These are phyloP conservation scores for Fusarium sp. DNA, from an alignment of 2,329 filamentous ascomycete genomes.

Conservation along the genomic window DNA sequence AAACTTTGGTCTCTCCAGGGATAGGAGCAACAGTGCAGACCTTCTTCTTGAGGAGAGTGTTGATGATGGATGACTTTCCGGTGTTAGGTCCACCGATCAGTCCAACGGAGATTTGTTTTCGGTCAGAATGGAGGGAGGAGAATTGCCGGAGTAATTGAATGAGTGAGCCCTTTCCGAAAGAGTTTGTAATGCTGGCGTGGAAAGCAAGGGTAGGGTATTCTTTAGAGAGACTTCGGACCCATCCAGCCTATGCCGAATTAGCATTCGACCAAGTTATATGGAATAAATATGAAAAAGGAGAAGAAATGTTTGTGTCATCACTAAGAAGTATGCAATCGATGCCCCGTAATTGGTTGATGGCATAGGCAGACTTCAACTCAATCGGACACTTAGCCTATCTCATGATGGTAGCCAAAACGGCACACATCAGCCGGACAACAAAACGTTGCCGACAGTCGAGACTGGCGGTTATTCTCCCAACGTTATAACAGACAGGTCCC, in stretches of 20 bases:
- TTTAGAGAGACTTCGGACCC: slow-evolving; percentile 89
- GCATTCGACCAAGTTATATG: slow-evolving; percentile 34
- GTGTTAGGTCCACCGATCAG: slow-evolving; percentile 86
- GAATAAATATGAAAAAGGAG: neutral
- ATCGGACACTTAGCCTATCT: slow-evolving; percentile 85
- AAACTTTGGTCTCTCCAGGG: slow-evolving; percentile 96
- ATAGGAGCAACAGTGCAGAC: slow-evolving; percentile 95
- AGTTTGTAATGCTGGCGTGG: slow-evolving; percentile 94
- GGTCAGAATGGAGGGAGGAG: slow-evolving; percentile 85
- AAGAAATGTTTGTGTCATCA: slow-evolving; percentile 87
- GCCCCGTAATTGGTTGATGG: slow-evolving; percentile 57
- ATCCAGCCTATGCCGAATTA: slow-evolving; percentile 77
- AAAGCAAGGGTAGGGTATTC: slow-evolving; percentile 96
- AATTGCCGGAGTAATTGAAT: slow-evolving; percentile 95
- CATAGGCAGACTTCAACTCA: slow-evolving; percentile 93
- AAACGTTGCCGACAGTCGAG: slow-evolving; percentile 54
- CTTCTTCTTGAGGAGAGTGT: slow-evolving; percentile 93
- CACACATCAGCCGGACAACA: slow-evolving; percentile 73
- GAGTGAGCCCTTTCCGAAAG: slow-evolving; percentile 94
- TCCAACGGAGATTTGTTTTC: slow-evolving; percentile 95
- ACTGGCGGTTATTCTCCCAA: slow-evolving; percentile 88
- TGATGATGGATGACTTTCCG: slow-evolving; percentile 97
- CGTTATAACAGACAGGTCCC: slow-evolving; percentile 98
- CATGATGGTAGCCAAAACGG: slow-evolving; percentile 91
- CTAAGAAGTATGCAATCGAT: slow-evolving; percentile 93